These are phyloP conservation scores for Calocybe cyanea DNA, from an alignment of 768 basidiomycete genomes.

Conservation along the genomic window DNA sequence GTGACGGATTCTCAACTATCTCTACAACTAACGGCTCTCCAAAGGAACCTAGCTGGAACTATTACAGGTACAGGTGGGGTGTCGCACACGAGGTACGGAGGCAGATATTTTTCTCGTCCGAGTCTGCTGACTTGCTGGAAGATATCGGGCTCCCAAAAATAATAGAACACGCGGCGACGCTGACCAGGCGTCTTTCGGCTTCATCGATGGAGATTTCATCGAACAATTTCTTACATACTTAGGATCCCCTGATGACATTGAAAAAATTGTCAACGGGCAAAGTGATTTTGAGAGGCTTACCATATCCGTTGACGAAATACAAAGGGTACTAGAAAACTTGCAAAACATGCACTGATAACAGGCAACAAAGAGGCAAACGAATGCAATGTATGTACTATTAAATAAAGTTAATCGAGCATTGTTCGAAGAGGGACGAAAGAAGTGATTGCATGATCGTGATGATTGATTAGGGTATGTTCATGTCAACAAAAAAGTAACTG, in stretches of 20 bases:
- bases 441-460: background rate
- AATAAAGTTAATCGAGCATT: constrained; percentile 8
- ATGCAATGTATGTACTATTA: constrained; percentile 17
- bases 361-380: constrained; percentile 10
- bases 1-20: constrained; percentile 48
- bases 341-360: constrained; percentile 51
- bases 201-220: constrained; percentile 87
- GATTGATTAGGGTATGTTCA: constrained; percentile 2
- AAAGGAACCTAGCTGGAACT: constrained; percentile 68
- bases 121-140: constrained; percentile 22
- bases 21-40: constrained; percentile 61
- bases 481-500: background rate
- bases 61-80: constrained; percentile 50
- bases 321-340: constrained; percentile 43
- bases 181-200: constrained; percentile 58
- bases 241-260: constrained; percentile 36
- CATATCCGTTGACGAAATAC: constrained; percentile 39
- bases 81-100: constrained; percentile 56
- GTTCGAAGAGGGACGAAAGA: background rate
- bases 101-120: background rate
- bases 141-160: constrained; percentile 69
- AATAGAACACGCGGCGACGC: constrained; percentile 54
- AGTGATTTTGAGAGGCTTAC: constrained; percentile 57
- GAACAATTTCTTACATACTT: constrained; percentile 56
- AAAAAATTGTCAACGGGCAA: constrained; percentile 52